Base-by-base conservation (phyloP, 1,139 yeast genomes). In the Suzukiozyma palmioleophila region DNA sequence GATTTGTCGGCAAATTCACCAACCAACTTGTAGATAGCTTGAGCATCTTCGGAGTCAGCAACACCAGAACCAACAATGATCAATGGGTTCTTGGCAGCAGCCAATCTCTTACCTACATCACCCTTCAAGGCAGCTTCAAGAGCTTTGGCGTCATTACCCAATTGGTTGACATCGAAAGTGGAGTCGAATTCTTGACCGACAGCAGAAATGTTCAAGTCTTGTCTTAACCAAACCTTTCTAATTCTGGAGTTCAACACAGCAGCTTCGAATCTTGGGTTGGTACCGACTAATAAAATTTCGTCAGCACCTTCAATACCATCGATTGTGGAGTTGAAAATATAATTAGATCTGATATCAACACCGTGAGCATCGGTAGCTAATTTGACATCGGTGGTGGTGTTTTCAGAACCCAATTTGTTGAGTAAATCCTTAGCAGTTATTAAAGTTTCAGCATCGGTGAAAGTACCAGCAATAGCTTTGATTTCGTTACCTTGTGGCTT, bases 191-290 rank as follows among this genome's bases (percentile, higher is more conserved):
- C 62, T 64, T 83, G 82, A 54, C 96, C 96, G 50, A 87, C 77
- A 37, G 80, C 80, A 47, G 81, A 81, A 46, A 87, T 66, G 55
- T 77, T 81, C 56, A 83, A 72, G 53, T 77, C 70, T 38, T 82
- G 76, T 51, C 84, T 71, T 57, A 87, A 73, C 94, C 94, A 87
- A 44, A 77, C 81, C 61, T 82, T 84, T 71, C 96, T 80, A 50
- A 87, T 82, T 66, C 95, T 79, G 33, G 95, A 79, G 60, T 87
- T 87, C 53, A 87, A 74, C 12, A 86, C 95, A 33, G 95, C 89
- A 43, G 96, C 96, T 68, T 87, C 96, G 56, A 79, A 89, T 60
- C 96, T 79, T 51, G 95, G 95, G 69, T 87, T 87, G 39, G 95
- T 81, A 46, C 95, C 95, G 43, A 86, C 75, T 51, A 86, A 72